Evolutionary conservation across 2,329 filamentous ascomycete genomes (phyloP), one percentile per base, ranked within the genome.

Genomic region (Pseudonectria foliicola): DNA sequence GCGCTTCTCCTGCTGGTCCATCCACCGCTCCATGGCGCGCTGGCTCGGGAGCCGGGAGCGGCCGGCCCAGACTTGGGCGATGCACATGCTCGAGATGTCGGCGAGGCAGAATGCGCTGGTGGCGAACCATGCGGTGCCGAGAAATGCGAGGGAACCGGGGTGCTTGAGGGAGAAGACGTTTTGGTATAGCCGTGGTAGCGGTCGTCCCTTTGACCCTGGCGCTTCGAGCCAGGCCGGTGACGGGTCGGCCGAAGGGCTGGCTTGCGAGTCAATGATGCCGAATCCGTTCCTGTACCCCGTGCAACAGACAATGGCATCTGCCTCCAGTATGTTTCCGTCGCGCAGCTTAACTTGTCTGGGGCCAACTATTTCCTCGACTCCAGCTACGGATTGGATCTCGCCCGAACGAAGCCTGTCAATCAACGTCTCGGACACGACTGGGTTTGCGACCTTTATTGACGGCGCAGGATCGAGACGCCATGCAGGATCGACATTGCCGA

Each of bases 131-230:
- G 39, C 46, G 16, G 45, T 49, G 6, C 49, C 47, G 25, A 53
- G 31, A 34, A 67, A 59, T 0, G 62, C 67, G 13, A 68, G 52
- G 12, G 62, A 66, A 23, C 64, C 52, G 4, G 64, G 61, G n/a
- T 62, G 52, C 13, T 55, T 46, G 0, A 63, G 52, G 3, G 65
- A 62, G 39, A 69, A 67, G 6, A 69, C 48, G 39, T 68, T 68
- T 32, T 61, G 60, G 34, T 63, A 70, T 2, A 70, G 50, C 1
- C 57, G 44, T 7, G 60, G 57, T 4, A 64, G 50, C 0, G 53
- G 37, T 1, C 51, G 41, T 25, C 39, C 41, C 8, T 50, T 50
- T 11, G 49, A 49, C 12, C 48, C 48, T 6, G 40, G 27, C 7
- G 49, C 40, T 6, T 45, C 29, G 10, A 44, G 30, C 49, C 49